phyloP scores from a whole-genome alignment of 805 yeast species.

The Ogataea pilisensis region DNA sequence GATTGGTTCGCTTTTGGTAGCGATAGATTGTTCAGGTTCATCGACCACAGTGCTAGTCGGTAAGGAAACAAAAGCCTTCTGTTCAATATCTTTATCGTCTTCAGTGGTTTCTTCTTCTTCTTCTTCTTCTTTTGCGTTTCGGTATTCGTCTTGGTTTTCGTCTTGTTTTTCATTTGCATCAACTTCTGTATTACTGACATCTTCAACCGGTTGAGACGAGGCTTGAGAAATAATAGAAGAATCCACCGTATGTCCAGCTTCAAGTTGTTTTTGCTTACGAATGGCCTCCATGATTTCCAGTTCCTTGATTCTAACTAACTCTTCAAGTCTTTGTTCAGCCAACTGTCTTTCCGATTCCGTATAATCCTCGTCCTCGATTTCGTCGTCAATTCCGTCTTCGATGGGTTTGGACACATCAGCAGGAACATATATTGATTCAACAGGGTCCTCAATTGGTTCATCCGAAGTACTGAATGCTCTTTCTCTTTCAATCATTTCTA shows the following conservation, averaged over 20 bases:
- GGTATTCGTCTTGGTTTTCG: neutral
- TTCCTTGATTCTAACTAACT: slow-evolving; percentile 23
- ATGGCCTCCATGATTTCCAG: slow-evolving; percentile 25
- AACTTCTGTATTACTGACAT: slow-evolving; percentile 2
- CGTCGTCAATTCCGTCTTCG: slow-evolving; percentile 7
- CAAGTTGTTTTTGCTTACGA: slow-evolving; percentile 17
- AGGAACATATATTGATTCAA: slow-evolving; percentile 11
- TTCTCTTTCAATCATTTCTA: slow-evolving; percentile 34
- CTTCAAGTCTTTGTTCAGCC: slow-evolving; percentile 27
- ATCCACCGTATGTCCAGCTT: slow-evolving; percentile 9
- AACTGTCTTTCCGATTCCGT: slow-evolving; percentile 23
- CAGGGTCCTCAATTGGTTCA: slow-evolving; percentile 5
- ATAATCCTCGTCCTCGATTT: slow-evolving; percentile 15
- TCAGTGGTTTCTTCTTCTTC: neutral
- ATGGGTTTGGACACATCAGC: slow-evolving; percentile 8
- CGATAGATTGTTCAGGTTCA: too few species aligned
- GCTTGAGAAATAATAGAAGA: slow-evolving; percentile 18
- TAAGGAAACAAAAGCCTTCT: too few species aligned
- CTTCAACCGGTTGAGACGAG: slow-evolving; percentile 12
- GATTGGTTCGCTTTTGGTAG: too few species aligned
- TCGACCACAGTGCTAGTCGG: too few species aligned
- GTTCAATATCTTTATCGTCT: too few species aligned
- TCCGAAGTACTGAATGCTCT: slow-evolving; percentile 16
- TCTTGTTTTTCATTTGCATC: neutral
- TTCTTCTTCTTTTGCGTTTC: slow-evolving; percentile 7